Percentiles rank a stretch among this genome's conserved stretches.
Evolutionary conservation across 176 grass and related monocot genomes (phyloP).

Genomic region (Rhynchospora pubera): DNA sequence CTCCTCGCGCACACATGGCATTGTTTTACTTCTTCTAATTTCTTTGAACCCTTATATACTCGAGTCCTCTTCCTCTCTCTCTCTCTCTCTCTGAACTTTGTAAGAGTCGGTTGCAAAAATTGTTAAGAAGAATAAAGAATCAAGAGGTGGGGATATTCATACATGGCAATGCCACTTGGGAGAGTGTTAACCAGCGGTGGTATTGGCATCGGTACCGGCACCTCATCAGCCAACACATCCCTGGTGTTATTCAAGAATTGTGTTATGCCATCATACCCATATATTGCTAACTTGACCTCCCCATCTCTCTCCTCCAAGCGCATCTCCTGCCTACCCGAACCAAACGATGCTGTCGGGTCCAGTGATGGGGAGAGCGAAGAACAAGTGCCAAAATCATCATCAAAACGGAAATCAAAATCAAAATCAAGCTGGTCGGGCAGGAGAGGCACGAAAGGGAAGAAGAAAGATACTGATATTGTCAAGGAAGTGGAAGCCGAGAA

Average conservation of each 20-base stretch:
- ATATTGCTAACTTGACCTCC: neutral
- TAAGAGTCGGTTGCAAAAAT: neutral
- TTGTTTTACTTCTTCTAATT: neutral
- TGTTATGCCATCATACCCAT: constrained; percentile 6
- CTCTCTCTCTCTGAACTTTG: neutral
- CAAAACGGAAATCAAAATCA: neutral
- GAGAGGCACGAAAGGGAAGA: constrained; percentile 3
- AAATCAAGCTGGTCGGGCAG: neutral
- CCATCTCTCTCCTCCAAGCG: neutral
- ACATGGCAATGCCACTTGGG: constrained; percentile 13
- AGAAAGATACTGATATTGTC: constrained; percentile 18
- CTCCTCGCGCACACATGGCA: neutral
- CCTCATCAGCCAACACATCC: neutral
- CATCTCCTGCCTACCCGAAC: neutral
- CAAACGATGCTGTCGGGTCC: neutral
- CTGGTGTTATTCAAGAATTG: constrained; percentile 18
- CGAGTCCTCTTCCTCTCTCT: neutral
- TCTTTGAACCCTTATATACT: neutral
- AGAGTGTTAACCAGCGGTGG: constrained; percentile 4
- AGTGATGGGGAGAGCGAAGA: neutral
- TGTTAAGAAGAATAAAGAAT: neutral
- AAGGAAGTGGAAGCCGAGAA: constrained; percentile 10
- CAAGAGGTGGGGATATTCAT: neutral
- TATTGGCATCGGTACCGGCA: constrained; percentile 5
- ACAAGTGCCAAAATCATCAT: neutral